Percentiles rank a stretch among this genome's conserved stretches.
phyloP scores from a whole-genome alignment of 129 eudicot genomes.

The Escallonia herrerae region DNA sequence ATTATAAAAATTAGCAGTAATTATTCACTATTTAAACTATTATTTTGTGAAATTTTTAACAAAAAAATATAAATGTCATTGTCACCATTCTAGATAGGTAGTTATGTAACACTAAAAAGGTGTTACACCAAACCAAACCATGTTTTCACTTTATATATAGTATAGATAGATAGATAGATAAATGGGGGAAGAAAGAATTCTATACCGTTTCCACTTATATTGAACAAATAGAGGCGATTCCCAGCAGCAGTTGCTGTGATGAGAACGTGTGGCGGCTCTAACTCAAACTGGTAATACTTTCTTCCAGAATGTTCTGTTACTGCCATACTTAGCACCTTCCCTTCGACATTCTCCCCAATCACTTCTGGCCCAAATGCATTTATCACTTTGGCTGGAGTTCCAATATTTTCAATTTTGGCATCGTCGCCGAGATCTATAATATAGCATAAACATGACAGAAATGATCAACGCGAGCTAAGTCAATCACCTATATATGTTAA shows the following conservation, averaged over 20 bases:
- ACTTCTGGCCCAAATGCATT: conserved; percentile 93
- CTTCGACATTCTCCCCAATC: conserved; percentile 90
- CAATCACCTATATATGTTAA: too few species aligned
- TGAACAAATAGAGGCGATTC: conserved; percentile 84
- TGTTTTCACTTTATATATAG: too few species aligned
- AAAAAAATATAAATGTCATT: too few species aligned
- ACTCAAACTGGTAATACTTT: conserved; percentile 80
- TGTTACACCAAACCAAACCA: too few species aligned
- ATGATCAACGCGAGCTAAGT: too few species aligned
- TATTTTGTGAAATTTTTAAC: too few species aligned
- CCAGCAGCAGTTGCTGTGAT: conserved; percentile 97
- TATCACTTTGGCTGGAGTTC: conserved; percentile 80
- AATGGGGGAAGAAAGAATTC: background rate
- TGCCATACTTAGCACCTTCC: conserved; percentile 65
- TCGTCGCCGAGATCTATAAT: conserved; percentile 68
- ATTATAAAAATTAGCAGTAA: too few species aligned
- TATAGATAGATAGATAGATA: too few species aligned
- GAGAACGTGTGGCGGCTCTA: conserved; percentile 86
- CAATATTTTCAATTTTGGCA: conserved; percentile 70
- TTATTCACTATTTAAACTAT: too few species aligned
- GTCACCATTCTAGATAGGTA: too few species aligned
- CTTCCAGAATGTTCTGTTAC: conserved; percentile 75
- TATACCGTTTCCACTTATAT: conserved; percentile 73
- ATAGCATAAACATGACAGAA: too few species aligned
- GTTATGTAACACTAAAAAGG: too few species aligned